Conservation (phyloP, 2,329 filamentous ascomycete species). For the Hymenoscyphus salicellus region DNA sequence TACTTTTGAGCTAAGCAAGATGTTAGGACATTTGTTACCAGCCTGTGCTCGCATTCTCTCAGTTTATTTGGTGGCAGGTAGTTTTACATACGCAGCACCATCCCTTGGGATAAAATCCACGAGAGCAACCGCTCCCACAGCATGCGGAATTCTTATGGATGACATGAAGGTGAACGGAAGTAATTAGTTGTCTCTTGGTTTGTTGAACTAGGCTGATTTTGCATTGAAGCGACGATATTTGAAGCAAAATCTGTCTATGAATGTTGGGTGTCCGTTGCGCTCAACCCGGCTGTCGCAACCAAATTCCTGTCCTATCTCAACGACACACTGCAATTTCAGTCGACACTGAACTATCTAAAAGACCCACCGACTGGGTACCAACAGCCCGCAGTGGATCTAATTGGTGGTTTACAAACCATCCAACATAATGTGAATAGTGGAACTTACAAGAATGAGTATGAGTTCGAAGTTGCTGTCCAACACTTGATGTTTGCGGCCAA, state of each 20-base stretch:
- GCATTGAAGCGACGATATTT: neutral
- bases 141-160: conserved; percentile 9
- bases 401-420: conserved; percentile 44
- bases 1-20: neutral
- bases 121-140: conserved; percentile 5
- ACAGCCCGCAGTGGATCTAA: conserved; percentile 47
- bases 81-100: conserved; percentile 1
- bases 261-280: conserved; percentile 46
- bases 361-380: conserved; percentile 50
- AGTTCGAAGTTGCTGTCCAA: conserved; percentile 55
- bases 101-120: neutral
- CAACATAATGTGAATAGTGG: conserved; percentile 40
- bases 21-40: conserved; percentile 2
- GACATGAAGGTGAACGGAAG: neutral
- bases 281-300: conserved; percentile 43
- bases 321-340: conserved; percentile 39
- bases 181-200: neutral
- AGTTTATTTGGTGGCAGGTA: neutral
- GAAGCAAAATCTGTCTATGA: conserved; percentile 35
- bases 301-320: conserved; percentile 46
- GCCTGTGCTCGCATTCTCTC: neutral
- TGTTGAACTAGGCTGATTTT: neutral
- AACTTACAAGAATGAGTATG: conserved; percentile 50
- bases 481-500: conserved; percentile 50
- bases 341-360: conserved; percentile 39